Evolutionary conservation across 2,329 filamentous ascomycete species (phyloP).

Genomic region (Bipolaris victoriae): DNA sequence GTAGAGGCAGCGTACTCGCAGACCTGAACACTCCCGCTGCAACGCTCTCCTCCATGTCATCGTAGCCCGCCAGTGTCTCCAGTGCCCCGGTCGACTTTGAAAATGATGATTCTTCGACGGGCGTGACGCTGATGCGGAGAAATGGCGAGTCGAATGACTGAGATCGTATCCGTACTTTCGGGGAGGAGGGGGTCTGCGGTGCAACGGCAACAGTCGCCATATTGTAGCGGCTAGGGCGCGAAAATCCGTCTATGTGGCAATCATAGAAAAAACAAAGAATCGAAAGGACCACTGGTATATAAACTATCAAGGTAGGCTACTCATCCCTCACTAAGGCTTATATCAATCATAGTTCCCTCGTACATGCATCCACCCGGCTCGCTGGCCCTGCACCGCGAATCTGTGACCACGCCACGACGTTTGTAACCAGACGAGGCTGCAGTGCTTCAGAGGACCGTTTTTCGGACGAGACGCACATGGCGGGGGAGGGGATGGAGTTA

Average conservation of each 20-base stretch:
- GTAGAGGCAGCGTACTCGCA: conserved; percentile 23
- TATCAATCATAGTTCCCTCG: conserved; percentile 22
- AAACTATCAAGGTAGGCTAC: background rate
- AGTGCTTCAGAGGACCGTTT: conserved; percentile 22
- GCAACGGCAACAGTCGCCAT: conserved; percentile 33
- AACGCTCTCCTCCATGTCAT: conserved; percentile 25
- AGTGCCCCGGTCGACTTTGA: conserved; percentile 46
- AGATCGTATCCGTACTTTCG: conserved; percentile 46
- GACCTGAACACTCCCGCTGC: conserved; percentile 20
- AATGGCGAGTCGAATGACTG: conserved; percentile 46
- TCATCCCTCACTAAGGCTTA: conserved; percentile 22
- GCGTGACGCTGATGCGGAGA: conserved; percentile 36
- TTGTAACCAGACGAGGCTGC: conserved; percentile 15
- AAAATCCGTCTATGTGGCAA: background rate
- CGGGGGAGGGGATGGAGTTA: conserved; percentile 27
- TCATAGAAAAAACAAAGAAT: background rate
- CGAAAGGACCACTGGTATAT: background rate
- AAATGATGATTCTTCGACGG: conserved; percentile 43
- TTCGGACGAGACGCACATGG: conserved; percentile 22
- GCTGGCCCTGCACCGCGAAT: conserved; percentile 36
- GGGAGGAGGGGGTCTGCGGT: conserved; percentile 44
- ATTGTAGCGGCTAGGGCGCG: conserved; percentile 8
- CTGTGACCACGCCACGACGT: conserved; percentile 35
- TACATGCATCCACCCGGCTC: conserved; percentile 29
- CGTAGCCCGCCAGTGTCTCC: conserved; percentile 24